phyloP scores from a whole-genome alignment of 495 filamentous ascomycete species.

The Aspergillus carlsbadensis region DNA sequence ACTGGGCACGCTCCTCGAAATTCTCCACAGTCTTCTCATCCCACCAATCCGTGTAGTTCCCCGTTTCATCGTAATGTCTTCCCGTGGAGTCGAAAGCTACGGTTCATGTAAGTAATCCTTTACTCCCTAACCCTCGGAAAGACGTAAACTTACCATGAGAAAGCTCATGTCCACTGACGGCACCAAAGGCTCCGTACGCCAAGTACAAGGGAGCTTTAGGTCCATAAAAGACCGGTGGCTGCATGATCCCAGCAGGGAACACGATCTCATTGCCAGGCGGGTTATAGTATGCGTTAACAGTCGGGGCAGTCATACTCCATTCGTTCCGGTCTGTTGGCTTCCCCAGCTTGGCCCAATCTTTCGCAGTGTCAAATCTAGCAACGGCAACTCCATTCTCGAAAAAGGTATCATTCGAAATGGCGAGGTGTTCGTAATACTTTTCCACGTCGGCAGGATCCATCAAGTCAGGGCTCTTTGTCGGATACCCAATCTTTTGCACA shows the following conservation, averaged over 20 bases:
- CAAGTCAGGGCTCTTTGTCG: slow-evolving; percentile 63
- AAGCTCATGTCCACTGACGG: slow-evolving; percentile 71
- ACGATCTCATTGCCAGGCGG: slow-evolving; percentile 65
- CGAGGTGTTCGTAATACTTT: slow-evolving; percentile 56
- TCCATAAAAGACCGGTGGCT: slow-evolving; percentile 65
- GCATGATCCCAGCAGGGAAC: slow-evolving; percentile 74
- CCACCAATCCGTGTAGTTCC: slow-evolving; percentile 72
- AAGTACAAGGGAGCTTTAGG: slow-evolving; percentile 61
- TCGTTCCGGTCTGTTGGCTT: slow-evolving; percentile 61
- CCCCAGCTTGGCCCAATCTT: slow-evolving; percentile 57
- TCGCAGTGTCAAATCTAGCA: slow-evolving; percentile 42
- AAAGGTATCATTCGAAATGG: slow-evolving; percentile 51
- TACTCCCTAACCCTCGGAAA: background rate
- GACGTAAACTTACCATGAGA: slow-evolving; percentile 51
- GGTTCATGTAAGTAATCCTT: background rate
- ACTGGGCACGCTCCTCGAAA: slow-evolving; percentile 63
- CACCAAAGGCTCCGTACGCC: slow-evolving; percentile 69
- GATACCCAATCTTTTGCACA: slow-evolving; percentile 72
- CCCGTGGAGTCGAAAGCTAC: slow-evolving; percentile 68
- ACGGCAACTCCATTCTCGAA: slow-evolving; percentile 61
- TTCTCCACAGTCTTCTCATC: slow-evolving; percentile 59
- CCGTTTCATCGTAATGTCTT: slow-evolving; percentile 64
- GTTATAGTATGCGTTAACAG: slow-evolving; percentile 67
- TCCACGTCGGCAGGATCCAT: slow-evolving; percentile 55
- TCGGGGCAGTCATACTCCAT: slow-evolving; percentile 62